Base-by-base conservation (phyloP, 2,329 filamentous ascomycete species). In the Fusarium chuoi region DNA sequence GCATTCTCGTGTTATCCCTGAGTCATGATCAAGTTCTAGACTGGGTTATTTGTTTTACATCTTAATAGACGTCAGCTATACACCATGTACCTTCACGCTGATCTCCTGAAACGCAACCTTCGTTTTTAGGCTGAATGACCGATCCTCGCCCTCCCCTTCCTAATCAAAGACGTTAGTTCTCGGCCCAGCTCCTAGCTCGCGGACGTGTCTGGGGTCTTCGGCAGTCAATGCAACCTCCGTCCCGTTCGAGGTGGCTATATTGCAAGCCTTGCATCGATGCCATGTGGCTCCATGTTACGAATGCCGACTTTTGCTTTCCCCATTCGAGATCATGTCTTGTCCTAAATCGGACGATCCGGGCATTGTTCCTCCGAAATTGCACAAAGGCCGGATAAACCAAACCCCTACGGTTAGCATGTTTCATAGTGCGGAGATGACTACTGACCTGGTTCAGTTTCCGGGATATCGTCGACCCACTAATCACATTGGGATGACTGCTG, bases 311-410 rank as follows among this genome's bases (percentile, higher is more conserved):
- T 57, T 41, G 33, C n/a, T 55, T 5, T 56, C 58, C 54, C 41
- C 22, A 14, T 55, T 62, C 39, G 35, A 51, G 58, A n/a, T 56
- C 18, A 38, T n/a, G 18, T 42, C 56, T 38, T 65, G n/a, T 26
- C 71, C 59, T 10, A 48, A 61, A 71, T 48, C 30, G 52, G 61
- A 66, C 54, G 46, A 13, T 46, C 33, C 72, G 72, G 72, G 57
- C 60, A 51, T 24, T 57, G 71, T 70, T 55, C 60, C 64, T 74
- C 72, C 72, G 72, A 52, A 51, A 56, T 45, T 74, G 71, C 60
- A 69, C 28, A 45, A 39, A 57, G 22, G 20, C 48, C 71, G 70
- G 71, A 59, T 68, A 74, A 74, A 74, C 42, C 44, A 46, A 48
- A 15, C 41, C 48, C 46, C 28, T 62, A 17, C 28, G 44, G 52